These are phyloP conservation scores for Alternaria viburni DNA, from an alignment of 2,329 filamentous ascomycete genomes.

Conservation along the genomic window DNA sequence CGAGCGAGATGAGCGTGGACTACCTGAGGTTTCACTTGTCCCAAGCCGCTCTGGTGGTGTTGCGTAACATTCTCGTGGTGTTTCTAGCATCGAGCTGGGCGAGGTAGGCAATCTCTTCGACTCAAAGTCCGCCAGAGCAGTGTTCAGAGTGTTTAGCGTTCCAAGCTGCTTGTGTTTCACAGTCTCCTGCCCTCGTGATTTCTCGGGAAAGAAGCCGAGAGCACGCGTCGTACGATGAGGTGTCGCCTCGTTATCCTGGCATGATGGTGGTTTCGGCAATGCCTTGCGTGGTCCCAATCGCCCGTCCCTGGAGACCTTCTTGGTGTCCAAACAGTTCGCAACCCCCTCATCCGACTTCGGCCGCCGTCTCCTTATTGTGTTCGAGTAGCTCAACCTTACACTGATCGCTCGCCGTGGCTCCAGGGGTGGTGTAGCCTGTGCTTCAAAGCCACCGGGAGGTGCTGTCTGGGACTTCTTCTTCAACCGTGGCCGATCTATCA, in stretches of 20 bases:
- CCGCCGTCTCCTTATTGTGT: constrained; percentile 1
- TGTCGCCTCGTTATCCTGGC: background rate
- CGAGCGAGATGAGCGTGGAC: constrained; percentile 6
- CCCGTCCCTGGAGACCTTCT: constrained; percentile 5
- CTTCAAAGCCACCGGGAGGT: constrained; percentile 21
- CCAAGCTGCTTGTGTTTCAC: constrained; percentile 28
- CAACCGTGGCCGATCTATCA: constrained; percentile 15
- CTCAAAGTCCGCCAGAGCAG: constrained; percentile 26
- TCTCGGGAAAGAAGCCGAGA: constrained; percentile 21
- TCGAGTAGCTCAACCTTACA: constrained; percentile 18
- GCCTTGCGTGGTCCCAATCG: constrained; percentile 1
- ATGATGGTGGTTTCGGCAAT: background rate
- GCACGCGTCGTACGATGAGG: background rate
- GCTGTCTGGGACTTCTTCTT: constrained; percentile 28
- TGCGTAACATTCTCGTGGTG: constrained; percentile 40
- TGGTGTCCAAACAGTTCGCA: background rate
- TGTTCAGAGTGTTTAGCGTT: constrained; percentile 33
- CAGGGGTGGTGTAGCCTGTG: constrained; percentile 16
- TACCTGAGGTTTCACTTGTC: constrained; percentile 12
- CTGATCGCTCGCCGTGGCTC: constrained; percentile 38
- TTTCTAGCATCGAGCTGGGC: constrained; percentile 37
- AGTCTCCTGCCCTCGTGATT: constrained; percentile 29
- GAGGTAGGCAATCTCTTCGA: constrained; percentile 24
- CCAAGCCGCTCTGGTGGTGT: constrained; percentile 9
- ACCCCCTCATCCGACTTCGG: background rate